A percentile compares a stretch with the other conserved stretches of the same genome.
These are phyloP conservation scores for Kwoniella mangroviensis DNA, from an alignment of 768 basidiomycete species.

Conservation along the genomic window DNA sequence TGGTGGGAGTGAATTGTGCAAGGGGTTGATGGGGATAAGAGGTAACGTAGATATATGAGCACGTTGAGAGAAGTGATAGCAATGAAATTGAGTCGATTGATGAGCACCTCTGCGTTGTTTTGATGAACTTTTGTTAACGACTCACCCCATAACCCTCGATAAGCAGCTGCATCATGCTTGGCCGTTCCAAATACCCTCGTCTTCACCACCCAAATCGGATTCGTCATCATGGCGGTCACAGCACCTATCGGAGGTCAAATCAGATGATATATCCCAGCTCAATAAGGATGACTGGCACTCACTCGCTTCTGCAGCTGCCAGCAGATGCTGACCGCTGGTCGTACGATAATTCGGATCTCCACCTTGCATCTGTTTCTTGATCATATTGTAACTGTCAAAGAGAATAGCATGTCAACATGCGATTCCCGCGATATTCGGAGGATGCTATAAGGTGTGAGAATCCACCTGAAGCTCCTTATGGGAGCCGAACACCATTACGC, in stretches of 20 bases:
- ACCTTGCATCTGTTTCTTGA: constrained; percentile 73
- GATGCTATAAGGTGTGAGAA: no score
- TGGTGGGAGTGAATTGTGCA: background rate
- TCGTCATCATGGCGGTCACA: constrained; percentile 89
- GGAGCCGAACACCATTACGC: no score
- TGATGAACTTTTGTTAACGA: background rate
- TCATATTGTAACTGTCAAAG: constrained; percentile 78
- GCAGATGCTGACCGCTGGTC: constrained; percentile 76
- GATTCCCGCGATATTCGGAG: no score
- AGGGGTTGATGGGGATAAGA: background rate
- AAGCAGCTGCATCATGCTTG: constrained; percentile 70
- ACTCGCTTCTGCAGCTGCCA: constrained; percentile 97
- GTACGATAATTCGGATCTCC: constrained; percentile 71
- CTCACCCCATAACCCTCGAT: constrained; percentile 78
- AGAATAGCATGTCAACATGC: background rate
- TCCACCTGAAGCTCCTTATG: no score
- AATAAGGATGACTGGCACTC: constrained; percentile 56
- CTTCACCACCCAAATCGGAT: constrained; percentile 97
- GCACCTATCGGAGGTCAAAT: constrained; percentile 67
- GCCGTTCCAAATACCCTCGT: constrained; percentile 92
- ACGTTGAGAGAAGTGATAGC: background rate
- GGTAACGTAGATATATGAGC: background rate
- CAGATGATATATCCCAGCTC: background rate
- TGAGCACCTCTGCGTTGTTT: no score
- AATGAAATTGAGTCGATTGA: no score